Evolutionary conservation across 345 rosid genomes (phyloP), one percentile per base, ranked within the genome.

Genomic region (Combretum micranthum): DNA sequence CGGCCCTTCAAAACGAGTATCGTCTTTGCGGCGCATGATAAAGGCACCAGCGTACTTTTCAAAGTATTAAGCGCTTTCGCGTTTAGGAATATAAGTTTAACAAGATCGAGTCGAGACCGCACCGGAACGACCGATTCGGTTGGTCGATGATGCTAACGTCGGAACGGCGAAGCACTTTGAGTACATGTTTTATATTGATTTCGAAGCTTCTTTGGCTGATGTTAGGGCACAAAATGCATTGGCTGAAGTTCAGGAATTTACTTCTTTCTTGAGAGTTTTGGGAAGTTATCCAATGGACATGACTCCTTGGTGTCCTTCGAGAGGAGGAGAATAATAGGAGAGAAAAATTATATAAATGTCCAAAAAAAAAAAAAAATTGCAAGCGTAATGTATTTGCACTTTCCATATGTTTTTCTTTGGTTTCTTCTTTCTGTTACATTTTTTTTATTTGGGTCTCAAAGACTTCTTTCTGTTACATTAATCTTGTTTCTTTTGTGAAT

Each of bases 161-260:
- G 83, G 80, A 18, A 78, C 83, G n/a, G 83, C 83, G 42, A 78
- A 78, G 62, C 83, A 75, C 63, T 78, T 78, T 47, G 83, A 78
- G 75, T 78, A 78, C 57, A 57, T 78, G 80, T 78, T 78, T 45
- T 78, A 78, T 50, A 67, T 78, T n/a, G 83, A 78, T 47, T 78
- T 78, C 54, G 83, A 78, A 61, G 83, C 83, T 39, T 78, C 83
- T 1, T 63, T 78, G 73, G 83, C 83, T 13, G 83, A 75, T 43
- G 71, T 60, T 42, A 60, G 80, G 52, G 79, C 80, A 6, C 83
- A 78, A 61, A 75, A 78, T 47, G 83, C 83, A 14, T 64, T 78
- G 53, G 77, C 83, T 20, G 83, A 78, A 57, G 83, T 78, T 37
- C 83, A 78, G 66, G 83, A 78, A 60, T 78, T 78, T 77, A 75